Base-by-base conservation (phyloP, 176 grass and related monocot genomes). In the Phyllostachys edulis region DNA sequence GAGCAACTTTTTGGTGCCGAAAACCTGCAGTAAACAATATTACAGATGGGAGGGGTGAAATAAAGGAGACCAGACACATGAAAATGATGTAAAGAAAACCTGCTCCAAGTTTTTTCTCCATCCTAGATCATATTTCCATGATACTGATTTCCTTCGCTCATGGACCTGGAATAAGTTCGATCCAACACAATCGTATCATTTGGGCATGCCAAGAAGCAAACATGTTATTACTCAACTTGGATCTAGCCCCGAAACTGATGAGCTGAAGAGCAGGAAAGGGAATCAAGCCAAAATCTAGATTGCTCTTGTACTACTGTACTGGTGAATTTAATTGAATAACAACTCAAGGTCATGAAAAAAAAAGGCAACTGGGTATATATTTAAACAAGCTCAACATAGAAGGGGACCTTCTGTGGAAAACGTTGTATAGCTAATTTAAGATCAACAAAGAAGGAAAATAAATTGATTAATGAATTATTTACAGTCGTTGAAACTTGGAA, bases 51-150 rank as follows among this genome's bases (percentile, higher is more conserved):
- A 65, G 3, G 2, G 2, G 80, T 7, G 45, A 46, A 63, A 66
- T 68, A 42, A 81, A 72, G 56, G 9, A 72, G 59, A 75, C 51
- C 10, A 3, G 1, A 39, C 1, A 69, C 27, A 51, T 32, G 18
- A 77, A 57, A 55, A 75, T 52, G 42, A 2, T 0, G n/a, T 65
- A 45, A 67, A 71, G 37, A 67, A 63, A 70, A 94, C 90, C 88
- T 94, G 95, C 66, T 97, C 92, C 78, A 94, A 86, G 87, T 97
- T 97, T 72, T 80, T 92, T 86, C 77, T 89, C 90, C 88, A 89
- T 81, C 95, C 92, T 47, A 97, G 26, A 12, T 97, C 90, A 73
- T 94, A 97, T 67, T 92, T 88, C 95, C 92, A 97, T 27, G 66
- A 20, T 42, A 77, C 64, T 26, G 78, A 80, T 80, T 94, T 97